Base-by-base conservation (phyloP, 345 rosid genomes). In the Hibiscus tridactylites region DNA sequence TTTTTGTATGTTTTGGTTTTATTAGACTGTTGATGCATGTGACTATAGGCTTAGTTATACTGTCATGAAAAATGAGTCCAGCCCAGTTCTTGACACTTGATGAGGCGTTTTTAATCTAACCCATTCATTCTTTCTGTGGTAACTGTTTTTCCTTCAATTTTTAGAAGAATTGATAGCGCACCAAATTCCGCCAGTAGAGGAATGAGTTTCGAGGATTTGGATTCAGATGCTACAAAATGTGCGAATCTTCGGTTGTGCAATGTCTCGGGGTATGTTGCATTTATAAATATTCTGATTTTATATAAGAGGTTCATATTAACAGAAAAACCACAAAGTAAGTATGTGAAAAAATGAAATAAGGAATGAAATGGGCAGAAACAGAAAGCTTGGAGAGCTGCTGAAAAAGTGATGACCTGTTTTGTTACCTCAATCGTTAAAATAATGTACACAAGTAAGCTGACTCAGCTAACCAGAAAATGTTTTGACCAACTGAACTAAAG, bases 261-360 rank as follows among this genome's bases (percentile, higher is more conserved):
- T 68, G 88, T 91, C 33, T 87, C 94, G 46, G 79, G 94, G 96
- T 91, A 83, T 15, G 31, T 6, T 29, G 56, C 26, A 59, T 6
- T 61, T n/a, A 26, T 19, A 53, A 57, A 44, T 6, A 4, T 59
- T 16, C 2, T 9, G 39, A 62, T 19, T 58, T 65, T 28, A 8
- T 19, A 19, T 3, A 50, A 17, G 4, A 10, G 2, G 26, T 59
- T 39, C 21, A 3, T 9, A 12, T 42, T 42, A 1, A 42, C 11
- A 42, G 46, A 42, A 42, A 42, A 42, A 42, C 3, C 11, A 42
- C 46, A 9, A 9, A 8, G 11, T 8, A 42, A 42, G 46, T 8
- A 42, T 8, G 11, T 42, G 46, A 42, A 42, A 42, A 42, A 42
- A 42, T 42, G 46, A 42, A 42, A 42, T 42, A 42, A 42, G 9